phyloP scores from a whole-genome alignment of 2,329 filamentous ascomycete species.

The Gliomastix tumulicola region DNA sequence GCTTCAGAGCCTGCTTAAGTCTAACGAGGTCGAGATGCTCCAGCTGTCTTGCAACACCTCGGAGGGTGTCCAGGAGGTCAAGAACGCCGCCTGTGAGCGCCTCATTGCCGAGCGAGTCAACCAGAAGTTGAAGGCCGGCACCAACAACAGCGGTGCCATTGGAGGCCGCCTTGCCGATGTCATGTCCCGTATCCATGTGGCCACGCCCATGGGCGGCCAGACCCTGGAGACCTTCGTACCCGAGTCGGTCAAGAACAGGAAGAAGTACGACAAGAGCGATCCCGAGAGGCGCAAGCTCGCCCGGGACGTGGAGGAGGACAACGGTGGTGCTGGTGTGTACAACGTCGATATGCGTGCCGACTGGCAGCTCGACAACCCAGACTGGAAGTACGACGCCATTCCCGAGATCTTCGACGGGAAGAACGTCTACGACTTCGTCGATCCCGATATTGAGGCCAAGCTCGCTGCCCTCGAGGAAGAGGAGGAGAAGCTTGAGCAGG shows the following conservation, averaged over 20 bases:
- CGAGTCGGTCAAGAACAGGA: conserved; percentile 69
- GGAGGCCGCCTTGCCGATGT: conserved; percentile 84
- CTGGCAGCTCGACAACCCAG: conserved; percentile 78
- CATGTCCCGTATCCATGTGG: conserved; percentile 91
- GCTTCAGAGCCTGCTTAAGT: conserved; percentile 73
- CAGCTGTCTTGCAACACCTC: conserved; percentile 92
- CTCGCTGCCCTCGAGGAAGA: conserved; percentile 88
- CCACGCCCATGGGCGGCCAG: conserved; percentile 79
- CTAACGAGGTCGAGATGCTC: conserved; percentile 85
- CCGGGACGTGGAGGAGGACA: conserved; percentile 82
- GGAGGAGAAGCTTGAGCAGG: conserved; percentile 83
- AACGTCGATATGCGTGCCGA: conserved; percentile 87
- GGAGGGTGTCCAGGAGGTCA: conserved; percentile 89
- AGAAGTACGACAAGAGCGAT: conserved; percentile 87
- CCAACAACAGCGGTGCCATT: conserved; percentile 65
- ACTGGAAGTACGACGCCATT: conserved; percentile 95
- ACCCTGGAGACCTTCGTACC: conserved; percentile 81
- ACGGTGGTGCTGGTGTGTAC: conserved; percentile 92
- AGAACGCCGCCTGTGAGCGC: conserved; percentile 90
- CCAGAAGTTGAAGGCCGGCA: conserved; percentile 92
- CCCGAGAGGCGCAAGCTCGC: conserved; percentile 77
- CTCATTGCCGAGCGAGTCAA: conserved; percentile 88
- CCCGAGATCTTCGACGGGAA: conserved; percentile 92
- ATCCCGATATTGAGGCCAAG: conserved; percentile 93
- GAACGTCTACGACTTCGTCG: conserved; percentile 96